phyloP scores from a whole-genome alignment of 2,329 filamentous ascomycete genomes.

The Colletotrichum cereale region DNA sequence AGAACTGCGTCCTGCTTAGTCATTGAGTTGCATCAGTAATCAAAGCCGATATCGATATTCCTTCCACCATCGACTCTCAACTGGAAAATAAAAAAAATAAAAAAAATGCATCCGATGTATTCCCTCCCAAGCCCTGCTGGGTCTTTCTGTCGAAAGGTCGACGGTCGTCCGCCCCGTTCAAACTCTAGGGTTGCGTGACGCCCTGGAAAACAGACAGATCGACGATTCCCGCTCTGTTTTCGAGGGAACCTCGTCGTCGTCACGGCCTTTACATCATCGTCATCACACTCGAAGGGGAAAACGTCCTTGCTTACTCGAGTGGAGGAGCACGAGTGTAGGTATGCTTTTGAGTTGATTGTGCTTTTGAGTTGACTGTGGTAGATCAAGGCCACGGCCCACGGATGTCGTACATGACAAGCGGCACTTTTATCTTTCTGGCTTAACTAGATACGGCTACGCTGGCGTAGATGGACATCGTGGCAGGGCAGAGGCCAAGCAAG shows the following conservation, averaged over 20 bases:
- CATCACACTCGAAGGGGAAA: no score
- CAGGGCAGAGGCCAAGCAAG: background rate
- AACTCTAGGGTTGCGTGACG: no score
- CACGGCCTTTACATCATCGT: no score
- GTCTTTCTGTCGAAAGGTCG: background rate
- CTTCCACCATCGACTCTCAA: background rate
- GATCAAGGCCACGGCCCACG: background rate
- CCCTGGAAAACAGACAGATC: background rate
- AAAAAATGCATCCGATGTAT: background rate
- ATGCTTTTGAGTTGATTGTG: no score
- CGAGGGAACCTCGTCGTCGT: no score
- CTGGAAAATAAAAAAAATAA: no score
- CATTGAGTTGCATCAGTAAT: background rate
- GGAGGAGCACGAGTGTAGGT: no score
- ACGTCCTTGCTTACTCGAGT: background rate
- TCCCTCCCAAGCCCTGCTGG: background rate
- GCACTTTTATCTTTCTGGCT: background rate
- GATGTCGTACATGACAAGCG: no score
- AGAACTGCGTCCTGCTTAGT: background rate
- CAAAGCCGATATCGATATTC: no score
- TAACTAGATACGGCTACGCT: no score
- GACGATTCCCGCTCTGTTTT: background rate
- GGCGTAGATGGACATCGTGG: no score
- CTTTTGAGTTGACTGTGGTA: background rate
- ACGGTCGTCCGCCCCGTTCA: background rate